Percentiles rank a stretch among this genome's conserved stretches.
These are phyloP conservation scores for Ceratocystis destructans DNA, from an alignment of 2,329 filamentous ascomycete species.

Conservation along the genomic window DNA sequence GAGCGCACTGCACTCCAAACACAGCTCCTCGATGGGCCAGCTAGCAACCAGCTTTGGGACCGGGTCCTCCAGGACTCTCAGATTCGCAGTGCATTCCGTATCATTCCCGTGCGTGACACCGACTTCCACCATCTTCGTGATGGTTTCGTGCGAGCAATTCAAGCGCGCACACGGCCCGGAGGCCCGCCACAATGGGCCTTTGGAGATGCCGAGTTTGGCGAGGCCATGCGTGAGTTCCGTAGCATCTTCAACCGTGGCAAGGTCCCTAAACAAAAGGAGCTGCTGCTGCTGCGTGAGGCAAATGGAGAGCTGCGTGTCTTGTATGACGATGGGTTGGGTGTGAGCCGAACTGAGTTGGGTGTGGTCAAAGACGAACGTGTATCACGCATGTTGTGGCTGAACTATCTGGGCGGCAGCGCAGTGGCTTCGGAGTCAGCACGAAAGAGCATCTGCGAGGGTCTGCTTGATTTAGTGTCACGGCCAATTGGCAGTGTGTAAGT, in stretches of 20 bases:
- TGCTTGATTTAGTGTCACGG: slow-evolving; percentile 75
- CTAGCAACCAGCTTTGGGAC: slow-evolving; percentile 62
- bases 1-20: slow-evolving; percentile 64
- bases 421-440: slow-evolving; percentile 76
- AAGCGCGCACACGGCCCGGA: slow-evolving; percentile 46
- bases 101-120: slow-evolving; percentile 84
- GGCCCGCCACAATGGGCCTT: slow-evolving; percentile 36
- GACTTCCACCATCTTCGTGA: slow-evolving; percentile 89
- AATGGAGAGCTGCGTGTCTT: slow-evolving; percentile 53
- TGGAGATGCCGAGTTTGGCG: slow-evolving; percentile 62
- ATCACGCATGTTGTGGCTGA: slow-evolving; percentile 70
- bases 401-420: slow-evolving; percentile 74
- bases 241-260: slow-evolving; percentile 65
- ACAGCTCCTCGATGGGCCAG: slow-evolving; percentile 53
- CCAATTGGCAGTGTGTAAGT: slow-evolving; percentile 66
- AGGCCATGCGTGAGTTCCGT: slow-evolving; percentile 65
- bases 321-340: slow-evolving; percentile 43
- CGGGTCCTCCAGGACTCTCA: slow-evolving; percentile 50
- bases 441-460: slow-evolving; percentile 69
- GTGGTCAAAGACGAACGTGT: slow-evolving; percentile 65
- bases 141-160: slow-evolving; percentile 76
- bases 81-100: slow-evolving; percentile 64
- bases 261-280: slow-evolving; percentile 64
- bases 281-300: slow-evolving; percentile 57
- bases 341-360: slow-evolving; percentile 47